phyloP scores from a whole-genome alignment of 176 grass and related monocot species.

The Ensete glaucum region DNA sequence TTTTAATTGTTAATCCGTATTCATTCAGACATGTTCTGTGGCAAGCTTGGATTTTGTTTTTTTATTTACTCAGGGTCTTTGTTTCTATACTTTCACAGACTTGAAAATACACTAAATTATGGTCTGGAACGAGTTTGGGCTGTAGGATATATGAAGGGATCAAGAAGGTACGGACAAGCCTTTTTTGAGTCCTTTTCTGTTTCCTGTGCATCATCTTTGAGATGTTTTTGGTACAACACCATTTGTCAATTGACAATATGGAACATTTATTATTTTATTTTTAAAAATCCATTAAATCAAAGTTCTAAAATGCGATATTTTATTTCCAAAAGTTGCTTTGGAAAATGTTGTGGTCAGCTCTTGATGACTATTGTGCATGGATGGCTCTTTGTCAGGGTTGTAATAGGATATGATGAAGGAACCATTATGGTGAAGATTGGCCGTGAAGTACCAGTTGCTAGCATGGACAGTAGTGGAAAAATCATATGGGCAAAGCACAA shows the following conservation, averaged over 20 bases:
- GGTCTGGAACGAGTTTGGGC: conserved; percentile 80
- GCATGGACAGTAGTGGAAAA: conserved; percentile 48
- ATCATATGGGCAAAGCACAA: conserved; percentile 62
- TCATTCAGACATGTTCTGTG: background rate
- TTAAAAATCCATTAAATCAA: background rate
- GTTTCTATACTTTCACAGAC: conserved; percentile 24
- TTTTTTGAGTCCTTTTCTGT: background rate
- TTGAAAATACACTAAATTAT: conserved; percentile 71
- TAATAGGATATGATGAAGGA: conserved; percentile 63
- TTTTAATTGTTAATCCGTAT: too few species aligned
- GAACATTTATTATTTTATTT: background rate
- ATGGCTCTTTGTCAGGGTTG: conserved; percentile 10
- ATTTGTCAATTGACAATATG: background rate
- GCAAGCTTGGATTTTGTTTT: background rate
- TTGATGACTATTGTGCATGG: background rate
- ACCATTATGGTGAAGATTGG: conserved; percentile 73
- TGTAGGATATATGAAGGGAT: conserved; percentile 63
- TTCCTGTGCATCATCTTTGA: background rate
- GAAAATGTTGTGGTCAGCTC: background rate
- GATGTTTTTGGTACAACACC: background rate
- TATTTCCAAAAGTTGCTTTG: background rate
- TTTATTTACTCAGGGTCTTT: background rate
- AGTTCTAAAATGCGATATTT: background rate
- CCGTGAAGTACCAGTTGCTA: conserved; percentile 45
- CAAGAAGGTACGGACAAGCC: conserved; percentile 36